Percentiles rank a stretch among this genome's conserved stretches.
phyloP scores from a whole-genome alignment of 1,284 basidiomycete genomes.

The Cryptococcus maquisensis region DNA sequence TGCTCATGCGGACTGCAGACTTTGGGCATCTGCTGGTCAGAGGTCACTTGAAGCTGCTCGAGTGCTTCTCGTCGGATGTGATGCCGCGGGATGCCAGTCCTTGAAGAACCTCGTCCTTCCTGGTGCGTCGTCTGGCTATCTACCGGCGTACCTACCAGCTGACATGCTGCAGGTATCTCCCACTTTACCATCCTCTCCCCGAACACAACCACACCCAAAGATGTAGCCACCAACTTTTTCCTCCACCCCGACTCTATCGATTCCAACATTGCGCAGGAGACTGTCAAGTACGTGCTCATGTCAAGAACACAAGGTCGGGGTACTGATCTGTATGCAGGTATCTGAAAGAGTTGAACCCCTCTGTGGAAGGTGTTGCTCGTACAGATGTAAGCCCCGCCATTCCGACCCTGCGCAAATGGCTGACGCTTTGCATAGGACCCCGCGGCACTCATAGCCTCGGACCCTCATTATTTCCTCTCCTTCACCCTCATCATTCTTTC shows the following conservation, averaged over 20 bases:
- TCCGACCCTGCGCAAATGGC: background rate
- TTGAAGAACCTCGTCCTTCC: slow-evolving; percentile 95
- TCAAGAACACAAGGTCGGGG: background rate
- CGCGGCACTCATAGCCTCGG: slow-evolving; percentile 57
- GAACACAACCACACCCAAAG: slow-evolving; percentile 60
- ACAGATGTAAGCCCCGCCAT: slow-evolving; percentile 50
- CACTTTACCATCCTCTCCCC: slow-evolving; percentile 83
- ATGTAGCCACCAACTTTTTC: slow-evolving; percentile 96
- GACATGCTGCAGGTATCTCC: slow-evolving; percentile 59
- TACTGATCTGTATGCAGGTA: slow-evolving; percentile 39
- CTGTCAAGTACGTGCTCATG: slow-evolving; percentile 54
- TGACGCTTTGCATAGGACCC: slow-evolving; percentile 49
- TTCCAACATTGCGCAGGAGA: slow-evolving; percentile 72
- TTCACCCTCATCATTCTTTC: slow-evolving; percentile 82
- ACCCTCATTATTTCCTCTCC: slow-evolving; percentile 54
- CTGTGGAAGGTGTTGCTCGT: slow-evolving; percentile 69
- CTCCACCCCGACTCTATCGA: slow-evolving; percentile 73
- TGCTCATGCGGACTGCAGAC: slow-evolving; percentile 51
- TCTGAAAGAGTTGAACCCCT: slow-evolving; percentile 80
- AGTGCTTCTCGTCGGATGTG: slow-evolving; percentile 73
- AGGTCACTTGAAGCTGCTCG: slow-evolving; percentile 80
- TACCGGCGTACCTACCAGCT: background rate
- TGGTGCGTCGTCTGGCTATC: slow-evolving; percentile 47
- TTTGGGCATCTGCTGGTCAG: slow-evolving; percentile 95
- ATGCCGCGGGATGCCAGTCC: slow-evolving; percentile 75